phyloP scores from a whole-genome alignment of 1,139 yeast species.

The Debaryomycetaceae sp. region DNA sequence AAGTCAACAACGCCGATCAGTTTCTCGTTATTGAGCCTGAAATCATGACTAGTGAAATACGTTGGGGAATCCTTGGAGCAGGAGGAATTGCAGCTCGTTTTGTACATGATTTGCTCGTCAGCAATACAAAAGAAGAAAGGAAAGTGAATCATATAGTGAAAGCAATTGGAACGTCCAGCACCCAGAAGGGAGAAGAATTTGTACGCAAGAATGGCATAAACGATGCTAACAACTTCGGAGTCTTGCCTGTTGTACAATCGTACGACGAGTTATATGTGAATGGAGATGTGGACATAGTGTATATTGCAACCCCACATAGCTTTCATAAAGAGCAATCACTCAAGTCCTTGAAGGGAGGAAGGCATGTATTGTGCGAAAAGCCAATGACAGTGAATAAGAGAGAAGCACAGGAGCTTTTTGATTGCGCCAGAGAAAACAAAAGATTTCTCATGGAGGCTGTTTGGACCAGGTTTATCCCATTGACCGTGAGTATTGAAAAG shows the following conservation, averaged over 20 bases:
- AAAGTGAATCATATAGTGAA: slow-evolving; percentile 24
- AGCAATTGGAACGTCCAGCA: slow-evolving; percentile 30
- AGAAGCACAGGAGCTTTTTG: slow-evolving; percentile 44
- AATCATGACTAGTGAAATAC: slow-evolving; percentile 17
- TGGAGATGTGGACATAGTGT: slow-evolving; percentile 48
- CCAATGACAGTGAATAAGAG: slow-evolving; percentile 53
- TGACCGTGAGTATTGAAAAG: slow-evolving; percentile 34
- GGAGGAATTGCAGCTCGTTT: slow-evolving; percentile 43
- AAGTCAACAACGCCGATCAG: too few relatives aligned
- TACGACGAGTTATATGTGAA: slow-evolving; percentile 40
- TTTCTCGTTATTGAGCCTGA: too few relatives aligned
- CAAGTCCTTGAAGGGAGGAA: slow-evolving; percentile 48
- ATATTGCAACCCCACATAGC: slow-evolving; percentile 59
- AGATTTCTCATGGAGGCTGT: slow-evolving; percentile 62
- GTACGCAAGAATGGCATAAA: slow-evolving; percentile 14
- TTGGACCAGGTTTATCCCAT: slow-evolving; percentile 65
- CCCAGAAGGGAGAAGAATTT: slow-evolving; percentile 25
- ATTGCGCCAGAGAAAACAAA: slow-evolving; percentile 42
- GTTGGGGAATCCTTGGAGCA: slow-evolving; percentile 48
- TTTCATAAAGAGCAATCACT: slow-evolving; percentile 50
- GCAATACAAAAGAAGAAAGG: slow-evolving; percentile 17
- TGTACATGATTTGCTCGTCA: slow-evolving; percentile 33
- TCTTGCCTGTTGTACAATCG: slow-evolving; percentile 18
- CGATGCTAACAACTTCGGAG: slow-evolving; percentile 16
- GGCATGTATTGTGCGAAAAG: slow-evolving; percentile 59